Conservation (phyloP, 2,329 filamentous ascomycete genomes). For the Lasiodiplodia citricola region DNA sequence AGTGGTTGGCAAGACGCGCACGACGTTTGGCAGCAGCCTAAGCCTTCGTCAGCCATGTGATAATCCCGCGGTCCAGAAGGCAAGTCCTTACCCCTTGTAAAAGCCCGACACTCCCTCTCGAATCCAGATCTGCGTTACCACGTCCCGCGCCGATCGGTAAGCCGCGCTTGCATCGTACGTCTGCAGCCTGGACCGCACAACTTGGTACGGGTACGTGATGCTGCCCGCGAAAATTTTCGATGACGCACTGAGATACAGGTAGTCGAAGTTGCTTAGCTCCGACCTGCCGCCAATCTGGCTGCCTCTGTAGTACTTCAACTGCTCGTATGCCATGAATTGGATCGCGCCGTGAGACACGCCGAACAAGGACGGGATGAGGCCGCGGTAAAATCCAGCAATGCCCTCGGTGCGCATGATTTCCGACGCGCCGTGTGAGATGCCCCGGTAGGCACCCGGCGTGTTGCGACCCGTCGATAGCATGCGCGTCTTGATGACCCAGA, state of each 20-base stretch:
- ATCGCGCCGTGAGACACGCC: slow-evolving; percentile 92
- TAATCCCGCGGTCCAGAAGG: neutral
- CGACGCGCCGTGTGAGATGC: slow-evolving; percentile 72
- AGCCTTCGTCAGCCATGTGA: slow-evolving; percentile 12
- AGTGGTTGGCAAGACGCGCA: slow-evolving; percentile 90
- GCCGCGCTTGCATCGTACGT: slow-evolving; percentile 79
- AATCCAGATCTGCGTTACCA: slow-evolving; percentile 73
- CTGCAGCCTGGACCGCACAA: slow-evolving; percentile 85
- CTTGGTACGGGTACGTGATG: slow-evolving; percentile 93
- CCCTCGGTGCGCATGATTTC: slow-evolving; percentile 76
- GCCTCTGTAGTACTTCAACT: slow-evolving; percentile 67
- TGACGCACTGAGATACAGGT: slow-evolving; percentile 76
- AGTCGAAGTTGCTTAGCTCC: slow-evolving; percentile 72
- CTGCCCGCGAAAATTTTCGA: slow-evolving; percentile 90
- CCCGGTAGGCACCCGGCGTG: slow-evolving; percentile 78
- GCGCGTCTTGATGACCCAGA: slow-evolving; percentile 98
- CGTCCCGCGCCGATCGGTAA: slow-evolving; percentile 76
- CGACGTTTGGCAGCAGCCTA: slow-evolving; percentile 78
- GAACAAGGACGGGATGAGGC: slow-evolving; percentile 79
- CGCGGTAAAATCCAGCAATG: slow-evolving; percentile 81
- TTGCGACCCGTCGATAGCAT: slow-evolving; percentile 86
- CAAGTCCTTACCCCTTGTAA: slow-evolving; percentile 71
- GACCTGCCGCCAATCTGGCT: slow-evolving; percentile 36
- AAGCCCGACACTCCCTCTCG: slow-evolving; percentile 84
- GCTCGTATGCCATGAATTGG: slow-evolving; percentile 95